Percentiles rank a stretch among this genome's conserved stretches.
phyloP scores from a whole-genome alignment of 139 green algal species.

The Mychonastes homosphaera region DNA sequence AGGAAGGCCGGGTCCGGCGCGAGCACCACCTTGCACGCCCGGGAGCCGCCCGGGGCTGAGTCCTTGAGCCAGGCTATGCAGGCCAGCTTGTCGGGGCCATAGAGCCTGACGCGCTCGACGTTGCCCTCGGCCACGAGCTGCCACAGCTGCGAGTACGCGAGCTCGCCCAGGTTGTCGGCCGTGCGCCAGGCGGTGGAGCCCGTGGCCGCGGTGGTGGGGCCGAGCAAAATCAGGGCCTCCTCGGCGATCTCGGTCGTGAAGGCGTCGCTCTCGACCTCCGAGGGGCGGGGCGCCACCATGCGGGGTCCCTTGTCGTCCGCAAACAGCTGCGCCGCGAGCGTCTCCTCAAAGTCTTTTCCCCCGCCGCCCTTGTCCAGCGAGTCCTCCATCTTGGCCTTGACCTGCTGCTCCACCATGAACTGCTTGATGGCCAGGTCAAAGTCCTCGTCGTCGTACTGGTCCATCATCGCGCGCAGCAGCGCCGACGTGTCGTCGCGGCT shows the following conservation, averaged over 20 bases:
- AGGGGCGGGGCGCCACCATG: slow-evolving; percentile 2
- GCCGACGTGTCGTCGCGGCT: slow-evolving; percentile 16
- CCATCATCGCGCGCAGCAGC: slow-evolving; percentile 28
- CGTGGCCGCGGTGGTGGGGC: slow-evolving; percentile 16
- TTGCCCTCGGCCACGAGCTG: slow-evolving; percentile 42
- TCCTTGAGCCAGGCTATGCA: slow-evolving; percentile 46
- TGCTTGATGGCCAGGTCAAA: slow-evolving; percentile 57
- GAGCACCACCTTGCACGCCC: slow-evolving; percentile 56
- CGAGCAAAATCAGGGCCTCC: slow-evolving; percentile 30
- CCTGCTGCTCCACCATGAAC: slow-evolving; percentile 44
- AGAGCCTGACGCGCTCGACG: slow-evolving; percentile 46
- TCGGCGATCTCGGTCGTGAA: slow-evolving; percentile 52
- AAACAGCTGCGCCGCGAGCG: slow-evolving; percentile 41
- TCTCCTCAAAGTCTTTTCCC: slow-evolving; percentile 46
- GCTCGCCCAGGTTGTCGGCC: slow-evolving; percentile 32
- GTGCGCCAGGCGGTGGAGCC: slow-evolving; percentile 32
- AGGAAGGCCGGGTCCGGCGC: slow-evolving; percentile 70
- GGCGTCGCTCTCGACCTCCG: slow-evolving; percentile 28
- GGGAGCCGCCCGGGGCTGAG: slow-evolving; percentile 52
- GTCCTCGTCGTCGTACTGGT: slow-evolving; percentile 49
- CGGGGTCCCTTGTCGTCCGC: slow-evolving; percentile 24
- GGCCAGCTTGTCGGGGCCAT: slow-evolving; percentile 35
- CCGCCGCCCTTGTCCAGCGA: slow-evolving; percentile 19
- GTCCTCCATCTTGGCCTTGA: slow-evolving; percentile 19
- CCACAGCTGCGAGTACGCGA: slow-evolving; percentile 85